These are phyloP conservation scores for Auricularia heimuer DNA, from an alignment of 768 basidiomycete genomes.

Conservation along the genomic window DNA sequence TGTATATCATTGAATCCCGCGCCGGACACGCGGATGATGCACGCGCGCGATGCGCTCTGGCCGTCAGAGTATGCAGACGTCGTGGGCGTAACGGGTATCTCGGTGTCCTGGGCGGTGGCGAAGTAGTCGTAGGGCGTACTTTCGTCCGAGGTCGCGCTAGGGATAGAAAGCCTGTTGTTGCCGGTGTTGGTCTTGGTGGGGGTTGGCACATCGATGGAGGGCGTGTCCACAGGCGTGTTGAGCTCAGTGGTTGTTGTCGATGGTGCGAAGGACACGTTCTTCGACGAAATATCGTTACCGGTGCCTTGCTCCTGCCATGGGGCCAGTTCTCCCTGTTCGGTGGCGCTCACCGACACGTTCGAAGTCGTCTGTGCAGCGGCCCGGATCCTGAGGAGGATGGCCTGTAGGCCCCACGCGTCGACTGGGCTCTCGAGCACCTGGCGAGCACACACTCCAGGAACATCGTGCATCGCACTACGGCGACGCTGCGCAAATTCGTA, in stretches of 20 bases:
- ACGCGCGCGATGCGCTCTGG: not conserved
- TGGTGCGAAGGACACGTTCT: not conserved
- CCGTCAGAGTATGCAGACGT: not conserved
- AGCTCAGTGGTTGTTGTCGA: not conserved
- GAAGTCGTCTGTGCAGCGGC: not conserved
- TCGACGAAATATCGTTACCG: not conserved
- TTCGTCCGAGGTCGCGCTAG: not conserved
- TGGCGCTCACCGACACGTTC: not conserved
- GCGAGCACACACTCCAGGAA: not conserved
- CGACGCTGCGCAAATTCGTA: not conserved
- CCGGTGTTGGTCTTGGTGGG: not conserved
- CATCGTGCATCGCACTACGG: not conserved
- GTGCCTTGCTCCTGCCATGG: not conserved
- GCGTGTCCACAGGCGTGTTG: not conserved
- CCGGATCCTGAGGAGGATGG: not conserved
- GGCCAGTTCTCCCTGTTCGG: not conserved
- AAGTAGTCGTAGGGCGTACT: not conserved
- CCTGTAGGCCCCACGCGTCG: slow-evolving; percentile 1
- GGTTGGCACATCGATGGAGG: not conserved
- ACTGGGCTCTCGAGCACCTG: not conserved
- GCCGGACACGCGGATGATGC: slow-evolving; percentile 1
- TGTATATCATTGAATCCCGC: not conserved
- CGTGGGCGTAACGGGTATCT: not conserved
- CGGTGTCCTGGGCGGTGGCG: not conserved
- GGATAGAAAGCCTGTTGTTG: not conserved